Percentiles rank a stretch among this genome's conserved stretches.
Conservation (phyloP, 208 protist genomes). For the Crithidia brevicula region DNA sequence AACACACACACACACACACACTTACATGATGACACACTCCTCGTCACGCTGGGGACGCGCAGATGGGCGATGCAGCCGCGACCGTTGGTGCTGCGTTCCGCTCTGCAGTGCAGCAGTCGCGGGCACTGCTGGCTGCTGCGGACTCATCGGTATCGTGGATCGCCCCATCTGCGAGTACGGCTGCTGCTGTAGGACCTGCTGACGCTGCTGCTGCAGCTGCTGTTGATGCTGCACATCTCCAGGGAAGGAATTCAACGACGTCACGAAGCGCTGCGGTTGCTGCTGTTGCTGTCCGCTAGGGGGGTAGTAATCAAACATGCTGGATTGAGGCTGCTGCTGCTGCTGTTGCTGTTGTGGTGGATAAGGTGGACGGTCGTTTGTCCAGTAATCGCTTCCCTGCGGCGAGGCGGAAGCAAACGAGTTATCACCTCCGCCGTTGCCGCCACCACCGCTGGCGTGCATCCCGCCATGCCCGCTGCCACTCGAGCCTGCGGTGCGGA, state of each 20-base stretch:
- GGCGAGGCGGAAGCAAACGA: neutral
- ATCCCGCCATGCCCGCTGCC: neutral
- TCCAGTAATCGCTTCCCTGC: constrained; percentile 6
- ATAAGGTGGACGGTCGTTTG: neutral
- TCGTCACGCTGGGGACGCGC: constrained; percentile 13
- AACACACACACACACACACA: neutral
- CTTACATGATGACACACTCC: constrained; percentile 21
- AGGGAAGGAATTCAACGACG: constrained; percentile 1
- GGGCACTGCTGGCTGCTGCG: neutral
- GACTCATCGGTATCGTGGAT: neutral
- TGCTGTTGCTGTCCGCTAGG: neutral
- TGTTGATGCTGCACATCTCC: constrained; percentile 5
- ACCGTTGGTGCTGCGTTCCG: neutral
- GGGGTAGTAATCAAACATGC: neutral
- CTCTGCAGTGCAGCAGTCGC: neutral
- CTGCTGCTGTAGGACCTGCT: constrained; percentile 20
- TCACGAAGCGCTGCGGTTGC: constrained; percentile 3
- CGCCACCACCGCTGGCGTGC: neutral
- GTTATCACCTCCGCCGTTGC: neutral
- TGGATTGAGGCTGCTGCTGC: neutral
- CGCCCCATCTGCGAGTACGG: constrained; percentile 6
- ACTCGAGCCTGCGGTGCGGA: constrained; percentile 1
- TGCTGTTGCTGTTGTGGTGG: neutral
- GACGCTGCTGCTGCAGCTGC: constrained; percentile 12
- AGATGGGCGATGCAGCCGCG: constrained; percentile 7